Conservation (phyloP, 2,329 filamentous ascomycete species). For the Cordyceps tenuipes region DNA sequence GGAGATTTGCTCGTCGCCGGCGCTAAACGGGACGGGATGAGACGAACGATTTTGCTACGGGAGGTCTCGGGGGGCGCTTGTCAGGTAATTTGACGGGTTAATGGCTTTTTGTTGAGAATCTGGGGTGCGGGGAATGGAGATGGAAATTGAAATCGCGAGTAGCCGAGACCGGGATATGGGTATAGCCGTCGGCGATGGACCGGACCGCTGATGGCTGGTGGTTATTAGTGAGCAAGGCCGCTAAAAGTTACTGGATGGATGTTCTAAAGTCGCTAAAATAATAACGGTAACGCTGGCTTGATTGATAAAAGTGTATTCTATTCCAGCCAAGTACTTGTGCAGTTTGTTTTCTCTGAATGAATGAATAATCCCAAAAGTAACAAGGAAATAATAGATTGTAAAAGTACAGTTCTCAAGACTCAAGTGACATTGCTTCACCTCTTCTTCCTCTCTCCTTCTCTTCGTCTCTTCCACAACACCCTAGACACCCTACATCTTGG, state of each 20-base stretch:
- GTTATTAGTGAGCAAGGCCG: too few relatives aligned
- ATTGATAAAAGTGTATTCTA: too few relatives aligned
- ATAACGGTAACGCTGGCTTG: too few relatives aligned
- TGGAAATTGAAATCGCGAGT: not conserved
- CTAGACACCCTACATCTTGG: conserved; percentile 30
- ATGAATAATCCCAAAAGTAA: not conserved
- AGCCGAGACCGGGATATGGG: not conserved
- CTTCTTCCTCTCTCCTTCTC: too few relatives aligned
- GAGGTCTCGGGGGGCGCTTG: not conserved
- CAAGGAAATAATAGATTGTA: not conserved
- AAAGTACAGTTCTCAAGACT: not conserved
- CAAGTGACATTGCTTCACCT: not conserved
- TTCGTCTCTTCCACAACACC: too few relatives aligned
- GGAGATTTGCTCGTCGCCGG: not conserved
- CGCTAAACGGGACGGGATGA: not conserved
- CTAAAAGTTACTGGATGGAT: not conserved
- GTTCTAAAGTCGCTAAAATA: too few relatives aligned
- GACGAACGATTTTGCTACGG: not conserved
- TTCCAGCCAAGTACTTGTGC: too few relatives aligned
- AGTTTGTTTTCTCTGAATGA: not conserved
- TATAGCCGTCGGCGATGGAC: not conserved
- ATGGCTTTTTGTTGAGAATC: not conserved
- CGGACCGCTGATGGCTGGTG: too few relatives aligned
- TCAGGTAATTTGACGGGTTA: not conserved
- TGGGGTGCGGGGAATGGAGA: not conserved